These are phyloP conservation scores for Irpex sp. DNA, from an alignment of 1,284 basidiomycete genomes.

Conservation along the genomic window DNA sequence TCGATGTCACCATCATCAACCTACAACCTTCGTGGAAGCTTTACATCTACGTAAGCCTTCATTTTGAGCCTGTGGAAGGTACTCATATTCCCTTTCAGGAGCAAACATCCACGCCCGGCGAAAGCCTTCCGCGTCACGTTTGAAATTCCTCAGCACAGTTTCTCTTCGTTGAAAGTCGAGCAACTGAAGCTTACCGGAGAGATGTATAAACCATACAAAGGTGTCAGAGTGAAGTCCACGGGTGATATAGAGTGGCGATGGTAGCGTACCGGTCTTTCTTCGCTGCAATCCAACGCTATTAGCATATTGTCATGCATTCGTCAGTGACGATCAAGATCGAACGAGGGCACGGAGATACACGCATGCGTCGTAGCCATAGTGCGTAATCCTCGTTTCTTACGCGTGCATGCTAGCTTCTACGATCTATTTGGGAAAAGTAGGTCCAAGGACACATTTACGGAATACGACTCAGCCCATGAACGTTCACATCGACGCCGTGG, in stretches of 20 bases:
- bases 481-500: neutral
- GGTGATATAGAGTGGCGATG: constrained; percentile 76
- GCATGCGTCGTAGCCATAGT: neutral
- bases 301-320: no score
- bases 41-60: constrained; percentile 55
- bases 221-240: constrained; percentile 58
- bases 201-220: constrained; percentile 71
- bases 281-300: neutral
- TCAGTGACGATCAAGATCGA: neutral
- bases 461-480: neutral
- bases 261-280: constrained; percentile 31
- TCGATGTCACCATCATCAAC: constrained; percentile 66
- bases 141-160: constrained; percentile 68
- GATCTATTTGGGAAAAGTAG: neutral
- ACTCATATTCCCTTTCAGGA: constrained; percentile 23
- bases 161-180: constrained; percentile 81
- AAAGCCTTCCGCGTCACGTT: constrained; percentile 74
- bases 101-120: constrained; percentile 47
- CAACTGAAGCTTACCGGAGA: constrained; percentile 82
- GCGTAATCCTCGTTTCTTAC: neutral
- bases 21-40: constrained; percentile 76
- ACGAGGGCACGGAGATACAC: neutral
- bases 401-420: neutral
- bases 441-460: neutral
- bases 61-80: constrained; percentile 1